These are phyloP conservation scores for Stellera chamaejasme DNA, from an alignment of 345 rosid species.

Conservation along the genomic window DNA sequence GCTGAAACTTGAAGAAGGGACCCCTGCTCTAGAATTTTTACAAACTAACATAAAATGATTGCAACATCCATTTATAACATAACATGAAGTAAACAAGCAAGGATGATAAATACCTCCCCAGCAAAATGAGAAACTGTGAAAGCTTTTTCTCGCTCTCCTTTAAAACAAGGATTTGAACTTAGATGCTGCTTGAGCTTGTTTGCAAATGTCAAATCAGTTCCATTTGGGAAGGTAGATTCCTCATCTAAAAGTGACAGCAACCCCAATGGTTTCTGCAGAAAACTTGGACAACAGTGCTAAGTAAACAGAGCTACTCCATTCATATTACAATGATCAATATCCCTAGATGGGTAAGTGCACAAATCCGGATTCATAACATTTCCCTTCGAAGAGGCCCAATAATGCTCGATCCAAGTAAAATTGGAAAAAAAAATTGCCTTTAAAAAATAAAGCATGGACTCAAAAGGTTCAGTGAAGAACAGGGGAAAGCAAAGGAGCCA, in stretches of 20 bases:
- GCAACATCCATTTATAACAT: not conserved
- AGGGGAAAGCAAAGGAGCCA: too few relatives aligned
- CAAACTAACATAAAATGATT: not conserved
- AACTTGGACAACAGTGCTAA: slow-evolving; percentile 12
- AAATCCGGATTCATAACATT: not conserved
- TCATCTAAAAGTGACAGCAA: slow-evolving; percentile 85
- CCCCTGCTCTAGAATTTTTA: slow-evolving; percentile 2
- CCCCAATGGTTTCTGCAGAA: slow-evolving; percentile 88
- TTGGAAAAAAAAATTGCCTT: too few relatives aligned
- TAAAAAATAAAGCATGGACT: not conserved
- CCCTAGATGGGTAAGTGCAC: too few relatives aligned
- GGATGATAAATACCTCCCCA: slow-evolving; percentile 62
- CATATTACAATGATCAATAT: too few relatives aligned
- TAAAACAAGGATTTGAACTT: slow-evolving; percentile 61
- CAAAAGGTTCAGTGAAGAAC: too few relatives aligned
- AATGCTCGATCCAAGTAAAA: too few relatives aligned
- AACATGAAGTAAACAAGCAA: not conserved
- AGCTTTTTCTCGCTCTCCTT: slow-evolving; percentile 73
- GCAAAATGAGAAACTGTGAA: slow-evolving; percentile 90
- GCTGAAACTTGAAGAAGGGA: too few relatives aligned
- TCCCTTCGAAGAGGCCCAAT: too few relatives aligned
- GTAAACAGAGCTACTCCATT: too few relatives aligned
- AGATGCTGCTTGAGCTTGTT: slow-evolving; percentile 92
- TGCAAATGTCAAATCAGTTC: slow-evolving; percentile 89
- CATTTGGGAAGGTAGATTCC: slow-evolving; percentile 97